Conservation (phyloP, 1,139 yeast genomes). For the Geotrichum aggregatum region DNA sequence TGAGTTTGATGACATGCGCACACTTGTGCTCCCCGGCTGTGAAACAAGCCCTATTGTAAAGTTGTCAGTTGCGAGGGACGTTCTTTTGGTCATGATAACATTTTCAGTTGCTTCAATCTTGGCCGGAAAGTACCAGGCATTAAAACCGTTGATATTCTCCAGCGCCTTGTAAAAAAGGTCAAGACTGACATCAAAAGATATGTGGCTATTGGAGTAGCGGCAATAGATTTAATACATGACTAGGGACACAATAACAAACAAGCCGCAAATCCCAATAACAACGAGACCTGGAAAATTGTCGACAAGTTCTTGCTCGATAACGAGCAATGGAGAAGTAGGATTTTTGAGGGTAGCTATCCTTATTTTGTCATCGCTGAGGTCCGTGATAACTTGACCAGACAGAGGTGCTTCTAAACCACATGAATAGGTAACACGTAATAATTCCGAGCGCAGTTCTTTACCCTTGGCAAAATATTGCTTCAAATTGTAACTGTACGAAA, state of each 20-base stretch:
- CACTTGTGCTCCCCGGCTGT: neutral
- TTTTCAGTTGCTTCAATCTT: neutral
- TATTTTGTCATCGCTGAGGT: slow-evolving; percentile 4
- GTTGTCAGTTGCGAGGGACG: neutral
- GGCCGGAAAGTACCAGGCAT: slow-evolving; percentile 7
- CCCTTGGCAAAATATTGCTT: slow-evolving; percentile 2
- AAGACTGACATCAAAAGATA: slow-evolving; percentile 2
- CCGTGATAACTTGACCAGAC: slow-evolving; percentile 5
- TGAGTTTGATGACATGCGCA: neutral
- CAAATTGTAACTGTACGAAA: slow-evolving; percentile 6
- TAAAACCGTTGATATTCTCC: neutral
- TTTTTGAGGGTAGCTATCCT: slow-evolving; percentile 5
- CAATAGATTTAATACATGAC: neutral
- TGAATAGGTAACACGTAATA: too few species aligned
- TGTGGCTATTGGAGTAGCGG: neutral
- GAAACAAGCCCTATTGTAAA: neutral
- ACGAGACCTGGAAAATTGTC: slow-evolving; percentile 3
- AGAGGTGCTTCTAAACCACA: too few species aligned
- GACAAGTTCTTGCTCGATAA: slow-evolving; percentile 1
- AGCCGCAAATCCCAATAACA: slow-evolving; percentile 5
- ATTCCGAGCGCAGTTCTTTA: neutral
- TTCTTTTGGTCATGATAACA: slow-evolving; percentile 6
- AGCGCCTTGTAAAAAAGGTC: slow-evolving; percentile 6
- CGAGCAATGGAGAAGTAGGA: neutral
- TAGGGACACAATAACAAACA: neutral